Evolutionary conservation across 352 stramenopile species (phyloP).

Genomic region (Phytophthora niederhauseri): DNA sequence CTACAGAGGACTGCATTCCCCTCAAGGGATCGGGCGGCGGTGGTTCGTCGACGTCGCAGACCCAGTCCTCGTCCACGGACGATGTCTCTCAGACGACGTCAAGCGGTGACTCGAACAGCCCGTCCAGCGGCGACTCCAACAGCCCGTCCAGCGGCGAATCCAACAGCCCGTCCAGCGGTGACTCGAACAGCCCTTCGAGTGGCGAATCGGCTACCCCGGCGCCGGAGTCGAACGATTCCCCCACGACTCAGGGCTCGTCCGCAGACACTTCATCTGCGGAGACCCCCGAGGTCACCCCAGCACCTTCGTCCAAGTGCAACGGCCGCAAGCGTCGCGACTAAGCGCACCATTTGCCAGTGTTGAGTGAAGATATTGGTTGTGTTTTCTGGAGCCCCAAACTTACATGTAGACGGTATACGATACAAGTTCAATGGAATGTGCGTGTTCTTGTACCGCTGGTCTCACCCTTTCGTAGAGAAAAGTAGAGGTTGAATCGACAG

Average conservation of each 20-base stretch:
- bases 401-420: conserved; percentile 23
- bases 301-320: conserved; percentile 33
- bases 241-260: conserved; percentile 12
- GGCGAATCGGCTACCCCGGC: conserved; percentile 17
- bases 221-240: conserved; percentile 1
- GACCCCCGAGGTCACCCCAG: conserved; percentile 27
- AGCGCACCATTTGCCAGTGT: conserved; percentile 19
- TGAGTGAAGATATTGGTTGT: conserved; percentile 25
- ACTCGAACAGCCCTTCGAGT: neutral
- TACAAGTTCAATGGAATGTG: conserved; percentile 37
- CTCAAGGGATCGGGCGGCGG: conserved; percentile 9
- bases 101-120: conserved; percentile 2
- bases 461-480: too few relatives aligned
- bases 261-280: conserved; percentile 14
- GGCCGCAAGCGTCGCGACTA: conserved; percentile 28
- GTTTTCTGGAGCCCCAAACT: conserved; percentile 1
- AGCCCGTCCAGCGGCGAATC: neutral
- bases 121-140: conserved; percentile 6
- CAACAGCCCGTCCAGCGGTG: neutral
- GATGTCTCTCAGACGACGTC: neutral
- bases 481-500: too few relatives aligned
- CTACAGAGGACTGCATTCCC: conserved; percentile 21
- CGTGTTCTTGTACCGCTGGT: conserved; percentile 17
- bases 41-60: conserved; percentile 7
- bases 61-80: neutral